A percentile compares a stretch with the other conserved stretches of the same genome.
Conservation (phyloP, 352 stramenopile genomes). For the Pythium aristosporum region DNA sequence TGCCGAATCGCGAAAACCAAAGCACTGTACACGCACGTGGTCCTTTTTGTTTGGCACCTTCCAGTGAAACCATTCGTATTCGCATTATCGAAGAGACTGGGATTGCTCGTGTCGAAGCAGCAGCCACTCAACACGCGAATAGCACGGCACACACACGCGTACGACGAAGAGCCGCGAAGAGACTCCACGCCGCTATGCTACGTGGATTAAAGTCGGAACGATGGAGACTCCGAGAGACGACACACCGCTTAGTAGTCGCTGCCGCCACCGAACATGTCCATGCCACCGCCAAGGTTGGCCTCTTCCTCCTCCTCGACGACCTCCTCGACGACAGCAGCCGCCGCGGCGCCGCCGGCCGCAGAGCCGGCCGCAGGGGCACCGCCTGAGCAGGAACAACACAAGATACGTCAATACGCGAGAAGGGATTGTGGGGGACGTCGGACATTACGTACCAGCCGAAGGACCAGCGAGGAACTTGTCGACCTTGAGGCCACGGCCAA, state of each 20-base stretch:
- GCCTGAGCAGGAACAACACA: constrained; percentile 24
- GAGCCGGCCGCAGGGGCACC: constrained; percentile 57
- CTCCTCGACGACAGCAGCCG: constrained; percentile 45
- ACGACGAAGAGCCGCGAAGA: not conserved
- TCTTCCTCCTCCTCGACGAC: constrained; percentile 88
- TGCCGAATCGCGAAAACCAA: not conserved
- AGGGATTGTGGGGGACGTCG: not conserved
- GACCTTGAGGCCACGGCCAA: constrained; percentile 77
- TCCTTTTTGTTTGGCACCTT: constrained; percentile 20
- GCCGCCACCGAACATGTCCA: constrained; percentile 88
- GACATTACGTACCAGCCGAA: constrained; percentile 67
- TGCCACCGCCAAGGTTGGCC: constrained; percentile 73
- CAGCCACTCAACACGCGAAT: constrained; percentile 18
- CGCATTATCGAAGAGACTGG: constrained; percentile 39
- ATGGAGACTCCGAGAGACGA: not conserved
- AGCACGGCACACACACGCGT: not conserved
- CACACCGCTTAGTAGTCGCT: constrained; percentile 74
- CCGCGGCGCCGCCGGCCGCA: constrained; percentile 41
- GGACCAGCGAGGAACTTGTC: constrained; percentile 88
- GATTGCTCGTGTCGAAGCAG: constrained; percentile 2
- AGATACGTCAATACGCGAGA: constrained; percentile 11
- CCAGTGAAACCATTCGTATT: constrained; percentile 82
- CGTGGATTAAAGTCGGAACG: constrained; percentile 12
- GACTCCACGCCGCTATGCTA: not conserved
- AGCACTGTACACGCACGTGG: too few species aligned